These are phyloP conservation scores for Pseudonitzschia pungens DNA, from an alignment of 108 stramenopile species.

Conservation along the genomic window DNA sequence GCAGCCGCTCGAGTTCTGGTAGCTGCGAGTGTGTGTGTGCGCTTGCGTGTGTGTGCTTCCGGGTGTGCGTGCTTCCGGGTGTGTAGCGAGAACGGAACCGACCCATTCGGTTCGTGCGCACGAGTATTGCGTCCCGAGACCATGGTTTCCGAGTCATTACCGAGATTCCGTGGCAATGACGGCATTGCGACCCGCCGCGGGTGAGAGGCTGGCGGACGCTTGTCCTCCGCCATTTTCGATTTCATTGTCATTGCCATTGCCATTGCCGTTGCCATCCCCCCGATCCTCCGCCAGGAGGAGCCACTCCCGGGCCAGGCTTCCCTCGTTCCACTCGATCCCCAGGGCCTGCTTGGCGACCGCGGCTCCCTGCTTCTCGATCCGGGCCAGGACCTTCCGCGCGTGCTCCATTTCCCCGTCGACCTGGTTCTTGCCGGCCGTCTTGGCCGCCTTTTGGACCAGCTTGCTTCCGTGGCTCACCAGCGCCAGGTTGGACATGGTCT, in stretches of 20 bases:
- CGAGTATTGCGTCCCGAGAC: no score
- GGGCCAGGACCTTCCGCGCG: constrained; percentile 8
- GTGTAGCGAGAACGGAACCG: no score
- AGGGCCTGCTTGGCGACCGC: neutral
- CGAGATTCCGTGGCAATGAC: no score
- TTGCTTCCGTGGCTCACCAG: constrained; percentile 3
- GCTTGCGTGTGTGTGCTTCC: no score
- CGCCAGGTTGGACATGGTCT: constrained; percentile 31
- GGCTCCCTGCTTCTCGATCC: constrained; percentile 18
- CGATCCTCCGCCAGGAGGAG: neutral
- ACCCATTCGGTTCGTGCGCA: no score
- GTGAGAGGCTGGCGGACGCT: no score
- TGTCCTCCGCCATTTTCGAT: no score
- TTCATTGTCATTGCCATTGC: neutral
- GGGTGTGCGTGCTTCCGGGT: no score
- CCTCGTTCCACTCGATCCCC: constrained; percentile 7
- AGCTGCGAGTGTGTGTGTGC: no score
- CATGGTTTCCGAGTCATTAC: no score
- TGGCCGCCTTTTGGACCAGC: constrained; percentile 33
- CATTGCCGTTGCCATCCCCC: neutral
- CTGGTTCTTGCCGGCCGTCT: constrained; percentile 33
- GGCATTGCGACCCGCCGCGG: no score
- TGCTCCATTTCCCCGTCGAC: constrained; percentile 24
- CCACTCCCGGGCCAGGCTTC: constrained; percentile 1
- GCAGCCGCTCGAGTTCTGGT: no score